Conservation (phyloP, 345 rosid species). For the Anacardium occidentale region DNA sequence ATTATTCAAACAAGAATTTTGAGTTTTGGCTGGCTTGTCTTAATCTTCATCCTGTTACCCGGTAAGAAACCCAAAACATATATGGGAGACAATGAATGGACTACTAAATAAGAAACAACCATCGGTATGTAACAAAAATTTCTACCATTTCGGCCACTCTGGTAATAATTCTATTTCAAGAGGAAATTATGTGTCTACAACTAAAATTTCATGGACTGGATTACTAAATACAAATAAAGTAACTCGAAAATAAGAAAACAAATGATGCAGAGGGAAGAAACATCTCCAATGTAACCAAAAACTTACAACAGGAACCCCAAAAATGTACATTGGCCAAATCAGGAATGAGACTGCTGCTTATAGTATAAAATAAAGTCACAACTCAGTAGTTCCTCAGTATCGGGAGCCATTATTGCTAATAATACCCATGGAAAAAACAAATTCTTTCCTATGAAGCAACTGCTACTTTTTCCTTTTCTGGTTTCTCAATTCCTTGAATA, state of each 20-base stretch:
- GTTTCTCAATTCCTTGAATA: slow-evolving; percentile 85
- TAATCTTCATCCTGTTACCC: neutral
- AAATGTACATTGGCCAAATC: slow-evolving; percentile 29
- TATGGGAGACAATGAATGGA: no score
- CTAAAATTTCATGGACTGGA: neutral
- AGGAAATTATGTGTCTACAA: neutral
- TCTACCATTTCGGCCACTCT: neutral
- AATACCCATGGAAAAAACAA: slow-evolving; percentile 4
- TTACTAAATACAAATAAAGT: slow-evolving; percentile 17
- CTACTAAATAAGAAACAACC: no score
- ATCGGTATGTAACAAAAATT: neutral
- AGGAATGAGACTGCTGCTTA: slow-evolving; percentile 3
- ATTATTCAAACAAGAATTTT: neutral
- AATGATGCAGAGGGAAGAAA: slow-evolving; percentile 21
- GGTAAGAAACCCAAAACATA: no score
- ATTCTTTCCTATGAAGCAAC: slow-evolving; percentile 46
- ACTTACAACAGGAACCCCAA: slow-evolving; percentile 13
- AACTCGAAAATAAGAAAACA: slow-evolving; percentile 13
- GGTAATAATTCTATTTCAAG: neutral
- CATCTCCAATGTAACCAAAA: slow-evolving; percentile 22
- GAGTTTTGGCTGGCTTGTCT: neutral
- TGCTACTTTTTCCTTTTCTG: slow-evolving; percentile 56
- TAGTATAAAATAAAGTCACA: slow-evolving; percentile 4
- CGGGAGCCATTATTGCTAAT: slow-evolving; percentile 2
- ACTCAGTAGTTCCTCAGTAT: slow-evolving; percentile 2